Base-by-base conservation (phyloP, 345 rosid genomes). In the Pseudoturritis turrita region DNA sequence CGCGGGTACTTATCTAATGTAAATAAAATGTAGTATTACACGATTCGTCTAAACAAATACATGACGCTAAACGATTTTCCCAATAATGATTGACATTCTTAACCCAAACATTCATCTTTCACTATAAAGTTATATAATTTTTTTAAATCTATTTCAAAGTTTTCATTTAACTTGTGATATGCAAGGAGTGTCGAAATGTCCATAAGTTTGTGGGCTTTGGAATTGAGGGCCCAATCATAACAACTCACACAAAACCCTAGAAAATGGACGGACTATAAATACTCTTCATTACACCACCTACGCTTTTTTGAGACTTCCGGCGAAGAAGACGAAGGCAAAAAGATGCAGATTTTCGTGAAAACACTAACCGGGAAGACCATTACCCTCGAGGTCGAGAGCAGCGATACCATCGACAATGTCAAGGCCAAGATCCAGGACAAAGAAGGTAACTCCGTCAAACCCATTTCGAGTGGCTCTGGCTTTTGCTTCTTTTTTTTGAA, bases 341-440 rank as follows among this genome's bases (percentile, higher is more conserved):
- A 71, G 71, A 90, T 90, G 97, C 96, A 93, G 92, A 92, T 93
- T 4, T 93, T 93, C 76, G 98, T 90, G 76, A 90, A 87, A 77
- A 90, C 97, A 57, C 87, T 90, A 2, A 93, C 98, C 2, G 97
- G 97, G 18, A 92, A 92, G 83, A 92, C 98, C 72, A 92, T 92
- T 10, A 92, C 98, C 23, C 96, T 92, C 77, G 95, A 92, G 82
- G 96, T 89, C 12, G 96, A 92, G 90, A 84, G 91, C 83, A 84
- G 91, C 41, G 96, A 88, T 46, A 89, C 98, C 50, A 87, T 92
- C 71, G 96, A 90, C 73, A 87, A 90, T 83, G 96, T 88, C 81
- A 90, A 92, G 64, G 88, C 96, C 13, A 90, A 92, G 84, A 90
- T 92, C 79, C 96, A 92, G 76, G 93, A 90, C 83, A 93, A 93